A percentile compares a stretch with the other conserved stretches of the same genome.
These are phyloP conservation scores for Isoetes taiwanensis DNA, from an alignment of 75 land plant genomes.

Conservation along the genomic window DNA sequence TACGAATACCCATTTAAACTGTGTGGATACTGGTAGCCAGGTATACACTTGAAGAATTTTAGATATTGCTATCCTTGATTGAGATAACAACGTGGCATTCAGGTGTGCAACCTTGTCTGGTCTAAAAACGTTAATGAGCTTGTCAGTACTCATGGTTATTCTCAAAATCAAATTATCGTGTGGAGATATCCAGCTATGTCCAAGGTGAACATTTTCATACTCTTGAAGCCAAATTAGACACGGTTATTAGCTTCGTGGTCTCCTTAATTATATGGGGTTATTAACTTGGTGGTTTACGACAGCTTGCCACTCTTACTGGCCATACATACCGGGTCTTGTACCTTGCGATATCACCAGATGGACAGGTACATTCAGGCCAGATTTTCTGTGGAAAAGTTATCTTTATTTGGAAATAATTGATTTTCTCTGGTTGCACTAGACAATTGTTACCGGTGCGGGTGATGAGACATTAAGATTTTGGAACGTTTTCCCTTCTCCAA, in stretches of 20 bases:
- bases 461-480: conserved; percentile 93
- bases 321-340: conserved; percentile 82
- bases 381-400: not conserved
- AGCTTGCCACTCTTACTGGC: conserved; percentile 94
- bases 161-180: conserved; percentile 95
- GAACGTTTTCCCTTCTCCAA: conserved; percentile 86
- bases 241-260: not conserved
- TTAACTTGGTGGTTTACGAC: not conserved
- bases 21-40: conserved; percentile 94
- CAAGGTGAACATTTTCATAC: conserved; percentile 38
- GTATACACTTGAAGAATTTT: conserved; percentile 17
- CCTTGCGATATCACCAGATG: conserved; percentile 94
- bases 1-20: conserved; percentile 54
- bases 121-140: conserved; percentile 92
- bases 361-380: conserved; percentile 47
- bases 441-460: conserved; percentile 95
- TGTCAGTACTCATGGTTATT: conserved; percentile 98
- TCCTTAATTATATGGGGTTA: not conserved
- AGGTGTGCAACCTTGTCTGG: conserved; percentile 95
- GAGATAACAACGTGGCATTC: not conserved
- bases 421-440: conserved; percentile 24
- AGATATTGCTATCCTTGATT: not conserved
- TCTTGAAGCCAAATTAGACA: not conserved
- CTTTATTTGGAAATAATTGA: not conserved
- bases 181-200: conserved; percentile 96